phyloP scores from a whole-genome alignment of 306 rosid genomes.

The Casuarina glauca region DNA sequence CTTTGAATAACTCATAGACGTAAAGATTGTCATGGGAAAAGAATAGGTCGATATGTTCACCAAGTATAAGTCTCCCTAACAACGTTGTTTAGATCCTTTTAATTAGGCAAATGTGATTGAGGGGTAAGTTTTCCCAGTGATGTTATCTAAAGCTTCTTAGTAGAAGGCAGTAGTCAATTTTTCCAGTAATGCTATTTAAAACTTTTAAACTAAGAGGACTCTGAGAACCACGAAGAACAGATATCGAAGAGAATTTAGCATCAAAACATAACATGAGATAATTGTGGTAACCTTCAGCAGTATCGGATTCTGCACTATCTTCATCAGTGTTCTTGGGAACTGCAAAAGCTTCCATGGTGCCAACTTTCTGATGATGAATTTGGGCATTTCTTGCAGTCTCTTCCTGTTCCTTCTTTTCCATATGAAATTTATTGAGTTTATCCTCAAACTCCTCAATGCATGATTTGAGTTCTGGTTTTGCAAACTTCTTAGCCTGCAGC shows the following conservation, averaged over 20 bases:
- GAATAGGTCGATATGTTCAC: background rate
- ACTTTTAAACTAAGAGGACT: background rate
- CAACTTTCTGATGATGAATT: constrained; percentile 66
- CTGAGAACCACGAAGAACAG: constrained; percentile 15
- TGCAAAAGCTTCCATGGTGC: constrained; percentile 38
- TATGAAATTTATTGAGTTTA: constrained; percentile 71
- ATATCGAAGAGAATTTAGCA: constrained; percentile 3
- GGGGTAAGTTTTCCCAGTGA: too few relatives aligned
- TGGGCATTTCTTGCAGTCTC: constrained; percentile 74
- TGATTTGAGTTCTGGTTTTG: constrained; percentile 76
- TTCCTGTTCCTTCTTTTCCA: constrained; percentile 87
- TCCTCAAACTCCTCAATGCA: constrained; percentile 96
- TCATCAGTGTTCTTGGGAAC: constrained; percentile 38
- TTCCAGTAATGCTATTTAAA: background rate
- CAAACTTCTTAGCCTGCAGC: constrained; percentile 80
- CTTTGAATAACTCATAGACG: background rate
- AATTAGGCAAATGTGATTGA: too few relatives aligned
- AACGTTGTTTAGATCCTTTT: background rate
- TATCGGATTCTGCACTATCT: constrained; percentile 44
- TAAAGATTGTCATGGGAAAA: background rate
- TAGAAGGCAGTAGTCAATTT: background rate
- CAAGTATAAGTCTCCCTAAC: background rate
- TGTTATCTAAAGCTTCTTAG: too few relatives aligned
- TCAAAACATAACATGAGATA: constrained; percentile 9
- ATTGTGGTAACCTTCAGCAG: constrained; percentile 53